These are phyloP conservation scores for Lolium rigidum DNA, from an alignment of 176 grass and related monocot species.

Conservation along the genomic window DNA sequence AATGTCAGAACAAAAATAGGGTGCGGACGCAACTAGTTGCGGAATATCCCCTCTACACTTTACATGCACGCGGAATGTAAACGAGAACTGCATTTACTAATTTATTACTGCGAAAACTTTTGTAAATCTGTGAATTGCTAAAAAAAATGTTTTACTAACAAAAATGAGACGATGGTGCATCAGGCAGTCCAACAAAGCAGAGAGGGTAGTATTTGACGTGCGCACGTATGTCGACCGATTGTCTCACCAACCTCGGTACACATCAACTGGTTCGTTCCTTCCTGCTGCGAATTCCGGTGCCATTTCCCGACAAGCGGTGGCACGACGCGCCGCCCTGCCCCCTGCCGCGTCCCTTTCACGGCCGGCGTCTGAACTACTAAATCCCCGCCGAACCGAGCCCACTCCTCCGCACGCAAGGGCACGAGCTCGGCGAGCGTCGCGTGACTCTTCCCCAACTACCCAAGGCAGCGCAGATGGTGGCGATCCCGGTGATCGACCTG, in stretches of 20 bases:
- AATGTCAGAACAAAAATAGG: too few relatives aligned
- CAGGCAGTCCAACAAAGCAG: background rate
- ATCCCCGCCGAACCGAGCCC: background rate
- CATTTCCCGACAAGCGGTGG: slow-evolving; percentile 32
- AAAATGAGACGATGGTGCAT: background rate
- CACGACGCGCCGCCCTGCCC: slow-evolving; percentile 6
- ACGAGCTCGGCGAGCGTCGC: background rate
- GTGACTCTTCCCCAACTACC: background rate
- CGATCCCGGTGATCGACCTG: slow-evolving; percentile 56
- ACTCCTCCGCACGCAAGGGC: background rate
- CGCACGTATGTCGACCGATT: background rate
- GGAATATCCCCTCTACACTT: too few relatives aligned
- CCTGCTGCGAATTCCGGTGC: background rate
- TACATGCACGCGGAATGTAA: too few relatives aligned
- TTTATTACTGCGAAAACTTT: too few relatives aligned
- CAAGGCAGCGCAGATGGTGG: slow-evolving; percentile 21
- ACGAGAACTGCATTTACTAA: too few relatives aligned
- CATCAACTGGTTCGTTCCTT: background rate
- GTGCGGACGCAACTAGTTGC: too few relatives aligned
- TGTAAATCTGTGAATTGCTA: too few relatives aligned
- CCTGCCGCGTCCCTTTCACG: background rate
- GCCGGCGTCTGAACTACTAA: slow-evolving; percentile 20
- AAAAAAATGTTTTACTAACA: too few relatives aligned
- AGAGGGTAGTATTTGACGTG: background rate
- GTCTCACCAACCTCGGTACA: background rate